Conservation (phyloP, 2,329 filamentous ascomycete species). For the Triangularia verruculosa region DNA sequence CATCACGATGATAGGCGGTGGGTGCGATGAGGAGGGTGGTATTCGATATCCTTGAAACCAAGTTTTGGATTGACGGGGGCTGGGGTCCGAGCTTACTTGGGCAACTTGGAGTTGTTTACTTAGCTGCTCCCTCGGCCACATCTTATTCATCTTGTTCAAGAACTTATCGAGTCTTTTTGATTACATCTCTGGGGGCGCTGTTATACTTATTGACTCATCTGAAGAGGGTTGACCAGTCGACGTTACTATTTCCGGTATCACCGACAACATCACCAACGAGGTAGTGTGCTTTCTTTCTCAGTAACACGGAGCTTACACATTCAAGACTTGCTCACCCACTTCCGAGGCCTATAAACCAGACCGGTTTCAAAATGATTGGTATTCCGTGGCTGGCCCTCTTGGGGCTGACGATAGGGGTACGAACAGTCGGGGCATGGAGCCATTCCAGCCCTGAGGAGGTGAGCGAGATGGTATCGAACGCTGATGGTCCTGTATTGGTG, state of each 20-base stretch:
- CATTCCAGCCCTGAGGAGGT: neutral
- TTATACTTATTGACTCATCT: too few relatives aligned
- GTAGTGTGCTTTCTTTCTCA: too few relatives aligned
- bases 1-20: neutral
- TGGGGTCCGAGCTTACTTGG: neutral
- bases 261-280: neutral
- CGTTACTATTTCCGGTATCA: neutral
- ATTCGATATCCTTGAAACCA: neutral
- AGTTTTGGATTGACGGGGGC: neutral
- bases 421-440: neutral
- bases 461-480: neutral
- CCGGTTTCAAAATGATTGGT: neutral
- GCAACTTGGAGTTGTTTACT: neutral
- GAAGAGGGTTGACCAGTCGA: too few relatives aligned
- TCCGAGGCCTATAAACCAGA: neutral
- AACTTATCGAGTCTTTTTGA: too few relatives aligned
- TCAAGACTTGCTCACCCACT: neutral
- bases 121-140: neutral
- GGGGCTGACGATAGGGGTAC: neutral
- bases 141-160: neutral
- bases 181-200: too few relatives aligned
- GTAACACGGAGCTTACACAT: neutral
- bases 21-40: neutral
- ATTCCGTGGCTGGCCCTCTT: neutral
- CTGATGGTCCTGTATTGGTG: neutral